These are phyloP conservation scores for Exophiala sp. DNA, from an alignment of 2,329 filamentous ascomycete species.

Conservation along the genomic window DNA sequence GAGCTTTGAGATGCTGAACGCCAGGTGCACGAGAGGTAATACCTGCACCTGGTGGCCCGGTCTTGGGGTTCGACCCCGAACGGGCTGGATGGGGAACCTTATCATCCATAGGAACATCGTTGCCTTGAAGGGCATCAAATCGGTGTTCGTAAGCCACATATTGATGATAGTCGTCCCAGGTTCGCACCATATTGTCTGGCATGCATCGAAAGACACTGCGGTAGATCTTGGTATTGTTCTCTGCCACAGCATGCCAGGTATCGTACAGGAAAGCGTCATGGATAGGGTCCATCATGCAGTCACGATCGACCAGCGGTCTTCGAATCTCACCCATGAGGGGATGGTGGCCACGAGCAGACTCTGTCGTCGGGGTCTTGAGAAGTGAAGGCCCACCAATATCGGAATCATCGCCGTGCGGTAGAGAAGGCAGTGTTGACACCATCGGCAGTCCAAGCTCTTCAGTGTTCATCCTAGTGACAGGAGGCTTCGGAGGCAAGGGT, in stretches of 20 bases:
- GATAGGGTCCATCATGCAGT: constrained; percentile 93
- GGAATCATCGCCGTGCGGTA: constrained; percentile 70
- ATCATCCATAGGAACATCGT: constrained; percentile 31
- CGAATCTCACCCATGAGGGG: constrained; percentile 63
- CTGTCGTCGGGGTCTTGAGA: constrained; percentile 52
- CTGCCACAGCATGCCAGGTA: constrained; percentile 80
- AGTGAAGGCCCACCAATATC: constrained; percentile 75
- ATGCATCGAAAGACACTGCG: constrained; percentile 93
- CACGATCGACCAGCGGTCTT: constrained; percentile 70
- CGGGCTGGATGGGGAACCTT: constrained; percentile 40
- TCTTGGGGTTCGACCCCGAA: constrained; percentile 34
- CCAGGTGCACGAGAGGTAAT: constrained; percentile 30
- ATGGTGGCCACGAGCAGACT: constrained; percentile 52
- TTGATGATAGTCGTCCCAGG: constrained; percentile 89
- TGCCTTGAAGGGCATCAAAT: constrained; percentile 67
- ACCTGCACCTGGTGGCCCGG: constrained; percentile 38
- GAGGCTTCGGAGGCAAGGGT: constrained; percentile 57
- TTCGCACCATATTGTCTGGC: constrained; percentile 90
- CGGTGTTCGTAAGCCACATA: constrained; percentile 72
- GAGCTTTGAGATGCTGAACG: constrained; percentile 28
- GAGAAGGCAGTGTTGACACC: constrained; percentile 65
- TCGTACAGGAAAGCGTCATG: constrained; percentile 79
- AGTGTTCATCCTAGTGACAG: constrained; percentile 58
- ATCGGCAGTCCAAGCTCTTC: constrained; percentile 65
- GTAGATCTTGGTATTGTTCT: constrained; percentile 94